Conservation (phyloP, 371 early-diverging fungal species). For the Blakeslea trispora region DNA sequence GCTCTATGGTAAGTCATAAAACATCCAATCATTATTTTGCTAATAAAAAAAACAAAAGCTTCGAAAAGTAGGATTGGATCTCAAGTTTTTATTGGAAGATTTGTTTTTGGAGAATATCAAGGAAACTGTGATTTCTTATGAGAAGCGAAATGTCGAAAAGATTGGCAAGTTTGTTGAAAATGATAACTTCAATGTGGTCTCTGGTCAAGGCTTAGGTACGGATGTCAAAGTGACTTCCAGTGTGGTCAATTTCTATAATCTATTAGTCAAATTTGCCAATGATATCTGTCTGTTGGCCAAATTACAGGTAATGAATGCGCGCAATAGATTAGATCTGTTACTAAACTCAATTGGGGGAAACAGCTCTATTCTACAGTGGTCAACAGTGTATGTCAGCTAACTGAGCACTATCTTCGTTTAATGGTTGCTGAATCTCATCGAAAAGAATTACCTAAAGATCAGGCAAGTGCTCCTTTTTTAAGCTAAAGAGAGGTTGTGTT, state of each 20-base stretch:
- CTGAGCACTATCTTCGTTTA: slow-evolving; percentile 43
- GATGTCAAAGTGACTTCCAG: slow-evolving; percentile 57
- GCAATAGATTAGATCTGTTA: too few species aligned
- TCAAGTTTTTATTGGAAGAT: slow-evolving; percentile 83
- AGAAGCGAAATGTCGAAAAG: slow-evolving; percentile 50
- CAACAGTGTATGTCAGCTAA: slow-evolving; percentile 41
- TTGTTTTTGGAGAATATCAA: slow-evolving; percentile 74
- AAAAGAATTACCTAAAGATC: slow-evolving; percentile 34
- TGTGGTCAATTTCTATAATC: slow-evolving; percentile 64
- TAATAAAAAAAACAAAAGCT: slow-evolving; percentile 37
- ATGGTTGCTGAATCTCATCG: slow-evolving; percentile 40
- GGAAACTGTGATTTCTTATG: slow-evolving; percentile 65
- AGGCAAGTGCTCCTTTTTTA: slow-evolving; percentile 25
- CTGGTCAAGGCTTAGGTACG: slow-evolving; percentile 58
- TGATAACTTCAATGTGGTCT: slow-evolving; percentile 63
- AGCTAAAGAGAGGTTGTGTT: too few species aligned
- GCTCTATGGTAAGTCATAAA: slow-evolving; percentile 70
- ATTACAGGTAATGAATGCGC: slow-evolving; percentile 58
- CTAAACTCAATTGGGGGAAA: too few species aligned
- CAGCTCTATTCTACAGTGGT: slow-evolving; percentile 48
- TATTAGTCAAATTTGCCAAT: slow-evolving; percentile 78
- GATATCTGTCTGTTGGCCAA: slow-evolving; percentile 74
- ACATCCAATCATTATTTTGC: neutral
- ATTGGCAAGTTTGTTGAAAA: slow-evolving; percentile 59
- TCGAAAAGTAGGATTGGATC: slow-evolving; percentile 76